Conservation (phyloP, 352 stramenopile species). For the Pythium biforme region DNA sequence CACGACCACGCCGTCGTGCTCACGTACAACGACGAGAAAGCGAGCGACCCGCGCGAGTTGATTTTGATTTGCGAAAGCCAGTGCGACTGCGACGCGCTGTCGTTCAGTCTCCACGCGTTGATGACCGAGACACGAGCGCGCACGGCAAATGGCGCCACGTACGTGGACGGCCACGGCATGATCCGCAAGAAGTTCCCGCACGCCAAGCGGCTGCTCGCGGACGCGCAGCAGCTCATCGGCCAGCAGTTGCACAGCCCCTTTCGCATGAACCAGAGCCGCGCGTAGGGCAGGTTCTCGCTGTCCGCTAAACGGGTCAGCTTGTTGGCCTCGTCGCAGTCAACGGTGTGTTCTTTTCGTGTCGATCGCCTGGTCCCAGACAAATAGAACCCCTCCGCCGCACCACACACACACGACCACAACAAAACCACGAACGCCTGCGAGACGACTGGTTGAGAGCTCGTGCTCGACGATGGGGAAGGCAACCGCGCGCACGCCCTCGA, state of each 20-base stretch:
- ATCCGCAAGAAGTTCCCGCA: constrained; percentile 65
- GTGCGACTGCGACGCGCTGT: constrained; percentile 55
- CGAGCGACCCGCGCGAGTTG: constrained; percentile 31
- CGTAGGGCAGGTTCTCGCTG: no score
- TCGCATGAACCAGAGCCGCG: constrained; percentile 23
- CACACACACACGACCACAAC: neutral
- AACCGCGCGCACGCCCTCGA: no score
- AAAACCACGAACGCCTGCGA: no score
- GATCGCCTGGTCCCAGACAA: no score
- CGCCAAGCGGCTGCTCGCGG: constrained; percentile 57
- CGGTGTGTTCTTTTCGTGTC: neutral
- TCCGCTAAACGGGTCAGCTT: no score
- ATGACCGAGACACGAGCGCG: constrained; percentile 40
- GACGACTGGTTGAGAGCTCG: no score
- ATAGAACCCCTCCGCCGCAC: no score
- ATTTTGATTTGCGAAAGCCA: constrained; percentile 64
- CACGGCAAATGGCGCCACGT: constrained; percentile 45
- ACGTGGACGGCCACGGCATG: constrained; percentile 58
- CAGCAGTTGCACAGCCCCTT: constrained; percentile 30
- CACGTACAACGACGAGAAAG: constrained; percentile 29
- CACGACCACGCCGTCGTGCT: constrained; percentile 41
- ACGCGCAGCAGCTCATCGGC: constrained; percentile 48
- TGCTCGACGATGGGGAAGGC: no score
- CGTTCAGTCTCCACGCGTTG: constrained; percentile 50
- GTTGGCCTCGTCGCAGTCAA: constrained; percentile 1